These are phyloP conservation scores for Gypsophila paniculata DNA, from an alignment of 179 eudicot genomes.

Conservation along the genomic window DNA sequence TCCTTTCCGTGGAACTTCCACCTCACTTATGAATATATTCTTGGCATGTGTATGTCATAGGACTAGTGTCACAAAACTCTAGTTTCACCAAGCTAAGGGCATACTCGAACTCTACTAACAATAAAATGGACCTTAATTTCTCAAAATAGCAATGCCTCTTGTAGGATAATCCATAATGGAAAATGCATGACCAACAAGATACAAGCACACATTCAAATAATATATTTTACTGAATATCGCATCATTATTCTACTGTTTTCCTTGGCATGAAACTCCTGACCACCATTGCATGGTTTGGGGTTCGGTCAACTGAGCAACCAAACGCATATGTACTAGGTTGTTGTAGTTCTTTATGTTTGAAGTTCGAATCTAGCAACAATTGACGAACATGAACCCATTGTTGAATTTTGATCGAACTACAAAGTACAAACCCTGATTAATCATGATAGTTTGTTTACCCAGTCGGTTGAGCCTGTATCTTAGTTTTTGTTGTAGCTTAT, in stretches of 20 bases:
- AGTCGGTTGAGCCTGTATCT: not conserved
- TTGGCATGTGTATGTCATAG: too few species aligned
- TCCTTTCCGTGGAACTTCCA: not conserved
- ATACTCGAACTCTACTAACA: too few species aligned
- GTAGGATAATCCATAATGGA: not conserved
- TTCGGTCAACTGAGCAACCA: too few species aligned
- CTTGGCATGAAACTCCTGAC: not conserved
- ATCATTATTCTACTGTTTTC: not conserved
- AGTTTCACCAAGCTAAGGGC: too few species aligned
- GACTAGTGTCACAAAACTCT: too few species aligned
- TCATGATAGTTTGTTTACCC: not conserved
- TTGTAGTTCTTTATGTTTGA: too few species aligned
- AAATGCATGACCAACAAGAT: not conserved
- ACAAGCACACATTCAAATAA: too few species aligned
- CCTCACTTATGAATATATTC: not conserved
- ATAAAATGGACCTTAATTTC: too few species aligned
- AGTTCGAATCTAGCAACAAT: not conserved
- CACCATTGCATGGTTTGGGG: too few species aligned
- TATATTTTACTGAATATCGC: too few species aligned
- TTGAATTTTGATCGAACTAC: not conserved
- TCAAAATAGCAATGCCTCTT: too few species aligned
- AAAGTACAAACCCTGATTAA: not conserved
- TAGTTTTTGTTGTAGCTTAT: not conserved
- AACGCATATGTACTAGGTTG: too few species aligned
- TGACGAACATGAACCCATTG: not conserved